Percentiles rank a stretch among this genome's conserved stretches.
Conservation (phyloP, 257 asterid genomes). For the Verbena officinalis region DNA sequence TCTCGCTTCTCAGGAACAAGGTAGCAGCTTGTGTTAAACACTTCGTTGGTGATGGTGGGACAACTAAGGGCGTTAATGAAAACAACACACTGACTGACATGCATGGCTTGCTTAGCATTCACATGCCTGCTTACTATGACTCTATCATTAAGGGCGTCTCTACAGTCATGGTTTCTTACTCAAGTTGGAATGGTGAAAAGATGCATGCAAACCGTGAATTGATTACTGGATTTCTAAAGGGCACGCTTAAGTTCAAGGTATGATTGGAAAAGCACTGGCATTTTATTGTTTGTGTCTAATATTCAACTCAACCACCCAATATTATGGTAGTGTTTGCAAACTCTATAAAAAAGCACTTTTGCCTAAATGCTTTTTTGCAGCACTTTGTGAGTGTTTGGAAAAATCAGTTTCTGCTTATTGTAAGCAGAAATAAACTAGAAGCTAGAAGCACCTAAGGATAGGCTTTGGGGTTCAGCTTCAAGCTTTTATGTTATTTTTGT, state of each 20-base stretch:
- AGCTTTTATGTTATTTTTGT: too few species aligned
- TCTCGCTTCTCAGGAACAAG: slow-evolving; percentile 55
- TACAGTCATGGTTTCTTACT: slow-evolving; percentile 82
- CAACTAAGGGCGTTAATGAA: slow-evolving; percentile 75
- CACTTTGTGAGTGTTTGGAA: too few species aligned
- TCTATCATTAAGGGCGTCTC: slow-evolving; percentile 79
- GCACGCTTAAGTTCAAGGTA: slow-evolving; percentile 79
- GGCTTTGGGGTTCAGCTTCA: too few species aligned
- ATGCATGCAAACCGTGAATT: slow-evolving; percentile 81
- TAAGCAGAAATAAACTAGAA: too few species aligned
- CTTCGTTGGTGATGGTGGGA: slow-evolving; percentile 97
- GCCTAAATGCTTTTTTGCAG: too few species aligned
- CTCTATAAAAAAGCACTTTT: too few species aligned
- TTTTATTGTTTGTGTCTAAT: slow-evolving; percentile 8
- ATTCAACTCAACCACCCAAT: neutral
- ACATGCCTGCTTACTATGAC: slow-evolving; percentile 87
- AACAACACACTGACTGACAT: slow-evolving; percentile 59
- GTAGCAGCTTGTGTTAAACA: slow-evolving; percentile 96
- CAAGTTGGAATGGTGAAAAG: slow-evolving; percentile 88
- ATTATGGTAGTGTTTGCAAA: too few species aligned
- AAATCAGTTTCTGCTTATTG: too few species aligned
- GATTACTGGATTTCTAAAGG: slow-evolving; percentile 83
- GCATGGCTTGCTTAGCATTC: slow-evolving; percentile 79
- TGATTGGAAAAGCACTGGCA: slow-evolving; percentile 1
- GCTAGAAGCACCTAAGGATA: too few species aligned